Conservation (phyloP, 2,329 filamentous ascomycete species). For the Tetracladium maxilliforme region DNA sequence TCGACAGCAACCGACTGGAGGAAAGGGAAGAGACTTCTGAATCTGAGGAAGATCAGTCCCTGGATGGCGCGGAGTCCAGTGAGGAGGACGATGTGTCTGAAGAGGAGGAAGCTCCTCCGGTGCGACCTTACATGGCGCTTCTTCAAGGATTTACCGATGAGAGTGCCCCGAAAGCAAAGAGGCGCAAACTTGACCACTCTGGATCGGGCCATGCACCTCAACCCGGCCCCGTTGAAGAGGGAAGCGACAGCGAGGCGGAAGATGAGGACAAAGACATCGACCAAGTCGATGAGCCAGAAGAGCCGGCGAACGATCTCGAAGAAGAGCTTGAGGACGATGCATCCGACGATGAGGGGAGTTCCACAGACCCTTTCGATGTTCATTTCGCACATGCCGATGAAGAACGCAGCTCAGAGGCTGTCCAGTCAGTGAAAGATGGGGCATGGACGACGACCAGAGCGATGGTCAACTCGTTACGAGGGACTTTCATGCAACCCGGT, state of each 20-base stretch:
- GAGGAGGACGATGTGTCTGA: constrained; percentile 23
- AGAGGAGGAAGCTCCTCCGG: constrained; percentile 15
- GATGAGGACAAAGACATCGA: constrained; percentile 23
- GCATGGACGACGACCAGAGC: constrained; percentile 34
- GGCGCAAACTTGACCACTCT: constrained; percentile 36
- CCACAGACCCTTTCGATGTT: constrained; percentile 59
- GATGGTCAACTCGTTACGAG: constrained; percentile 8
- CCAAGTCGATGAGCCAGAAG: constrained; percentile 32
- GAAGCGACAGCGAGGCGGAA: constrained; percentile 12
- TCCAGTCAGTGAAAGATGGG: constrained; percentile 32
- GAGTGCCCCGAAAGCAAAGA: constrained; percentile 31
- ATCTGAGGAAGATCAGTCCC: constrained; percentile 17
- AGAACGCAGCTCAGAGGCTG: constrained; percentile 35
- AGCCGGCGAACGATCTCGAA: constrained; percentile 18
- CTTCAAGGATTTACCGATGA: constrained; percentile 39
- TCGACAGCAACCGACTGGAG: constrained; percentile 29
- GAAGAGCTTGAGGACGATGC: constrained; percentile 19
- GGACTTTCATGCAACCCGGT: not conserved
- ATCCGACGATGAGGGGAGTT: constrained; percentile 33
- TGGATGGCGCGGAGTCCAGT: constrained; percentile 23
- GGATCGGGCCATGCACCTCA: constrained; percentile 5
- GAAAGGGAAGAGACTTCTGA: constrained; percentile 26
- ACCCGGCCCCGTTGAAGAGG: constrained; percentile 5
- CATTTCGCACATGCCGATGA: constrained; percentile 65
- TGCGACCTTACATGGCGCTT: constrained; percentile 39